phyloP scores from a whole-genome alignment of 225 moss, liverwort and hornwort species.

The Pseudoscleropodium purum region DNA sequence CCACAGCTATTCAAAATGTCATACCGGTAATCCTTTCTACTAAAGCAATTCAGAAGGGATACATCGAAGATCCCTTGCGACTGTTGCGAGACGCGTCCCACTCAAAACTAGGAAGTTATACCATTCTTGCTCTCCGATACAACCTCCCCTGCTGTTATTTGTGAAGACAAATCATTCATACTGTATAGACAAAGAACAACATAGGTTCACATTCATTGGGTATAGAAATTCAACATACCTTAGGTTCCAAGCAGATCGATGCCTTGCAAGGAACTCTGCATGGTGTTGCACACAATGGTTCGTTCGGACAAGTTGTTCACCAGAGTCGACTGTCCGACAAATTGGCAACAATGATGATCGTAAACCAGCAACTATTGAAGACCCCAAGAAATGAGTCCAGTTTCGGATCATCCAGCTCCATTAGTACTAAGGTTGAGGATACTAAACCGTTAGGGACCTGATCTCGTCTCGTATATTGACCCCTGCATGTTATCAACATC shows the following conservation, averaged over 20 bases:
- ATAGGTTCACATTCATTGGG: background rate
- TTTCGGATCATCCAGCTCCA: background rate
- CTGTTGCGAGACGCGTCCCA: background rate
- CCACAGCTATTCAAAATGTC: background rate
- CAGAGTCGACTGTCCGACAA: background rate
- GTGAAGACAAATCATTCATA: background rate
- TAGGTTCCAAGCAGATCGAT: background rate
- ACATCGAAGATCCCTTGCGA: background rate
- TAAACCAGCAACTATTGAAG: background rate
- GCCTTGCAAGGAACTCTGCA: background rate
- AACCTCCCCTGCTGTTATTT: background rate
- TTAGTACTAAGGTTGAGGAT: background rate
- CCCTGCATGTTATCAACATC: background rate
- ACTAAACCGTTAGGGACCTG: background rate
- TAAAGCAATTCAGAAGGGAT: background rate
- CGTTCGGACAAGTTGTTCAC: background rate
- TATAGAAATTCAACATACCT: background rate
- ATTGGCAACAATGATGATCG: background rate
- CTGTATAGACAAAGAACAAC: background rate
- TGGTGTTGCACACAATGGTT: background rate
- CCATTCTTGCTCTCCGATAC: background rate
- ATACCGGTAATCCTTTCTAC: background rate
- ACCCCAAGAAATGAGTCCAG: background rate
- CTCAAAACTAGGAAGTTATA: background rate
- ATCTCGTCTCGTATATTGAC: background rate